phyloP scores from a whole-genome alignment of 495 filamentous ascomycete genomes.

The Penicillium waksmanii region DNA sequence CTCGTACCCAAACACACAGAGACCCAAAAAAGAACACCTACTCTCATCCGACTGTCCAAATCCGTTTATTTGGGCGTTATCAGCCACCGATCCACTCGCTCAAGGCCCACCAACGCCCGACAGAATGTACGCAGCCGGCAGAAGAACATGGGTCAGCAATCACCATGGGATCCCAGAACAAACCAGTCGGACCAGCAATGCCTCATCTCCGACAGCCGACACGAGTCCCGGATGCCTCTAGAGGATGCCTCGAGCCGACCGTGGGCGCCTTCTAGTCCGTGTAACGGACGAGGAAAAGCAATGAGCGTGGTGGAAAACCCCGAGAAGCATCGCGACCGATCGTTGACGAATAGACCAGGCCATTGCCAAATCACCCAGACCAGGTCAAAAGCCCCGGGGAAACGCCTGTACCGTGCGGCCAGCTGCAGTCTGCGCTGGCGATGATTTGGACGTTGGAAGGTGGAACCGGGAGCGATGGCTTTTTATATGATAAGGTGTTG shows the following conservation, averaged over 20 bases:
- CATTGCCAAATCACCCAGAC: neutral
- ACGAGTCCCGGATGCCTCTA: neutral
- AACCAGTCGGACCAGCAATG: constrained; percentile 1
- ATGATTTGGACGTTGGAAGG: neutral
- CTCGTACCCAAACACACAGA: neutral
- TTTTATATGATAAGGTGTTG: neutral
- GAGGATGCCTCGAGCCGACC: neutral
- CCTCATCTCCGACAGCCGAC: constrained; percentile 2
- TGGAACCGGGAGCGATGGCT: neutral
- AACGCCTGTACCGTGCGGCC: neutral
- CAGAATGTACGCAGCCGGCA: neutral
- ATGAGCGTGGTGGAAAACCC: neutral
- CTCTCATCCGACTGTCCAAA: neutral
- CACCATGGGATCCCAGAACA: neutral
- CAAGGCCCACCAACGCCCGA: neutral
- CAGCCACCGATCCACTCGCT: neutral
- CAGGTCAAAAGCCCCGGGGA: neutral
- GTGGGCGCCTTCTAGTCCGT: constrained; percentile 1
- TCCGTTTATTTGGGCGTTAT: neutral
- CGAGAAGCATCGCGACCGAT: neutral
- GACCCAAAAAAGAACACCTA: neutral
- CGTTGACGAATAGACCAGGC: neutral
- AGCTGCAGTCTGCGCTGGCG: neutral
- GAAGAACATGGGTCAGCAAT: neutral
- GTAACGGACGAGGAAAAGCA: constrained; percentile 6